phyloP scores from a whole-genome alignment of 371 early-diverging fungal genomes.

The Sporodiniella umbellata region DNA sequence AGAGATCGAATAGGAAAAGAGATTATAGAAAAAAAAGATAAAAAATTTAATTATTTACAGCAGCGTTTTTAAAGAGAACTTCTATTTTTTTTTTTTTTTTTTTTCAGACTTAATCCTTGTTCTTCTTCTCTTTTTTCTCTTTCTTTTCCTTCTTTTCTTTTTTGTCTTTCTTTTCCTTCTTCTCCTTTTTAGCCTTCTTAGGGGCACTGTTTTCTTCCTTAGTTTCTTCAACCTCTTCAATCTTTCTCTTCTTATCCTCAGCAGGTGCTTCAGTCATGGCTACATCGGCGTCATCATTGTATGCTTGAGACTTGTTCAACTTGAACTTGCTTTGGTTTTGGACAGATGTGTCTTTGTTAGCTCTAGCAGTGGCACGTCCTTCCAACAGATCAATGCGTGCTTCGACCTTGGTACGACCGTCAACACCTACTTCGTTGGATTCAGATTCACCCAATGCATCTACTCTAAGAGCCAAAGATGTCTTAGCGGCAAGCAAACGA shows the following conservation, averaged over 20 bases:
- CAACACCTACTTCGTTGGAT: slow-evolving; percentile 79
- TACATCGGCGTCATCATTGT: slow-evolving; percentile 34
- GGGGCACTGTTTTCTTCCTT: slow-evolving; percentile 34
- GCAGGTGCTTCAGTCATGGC: slow-evolving; percentile 30
- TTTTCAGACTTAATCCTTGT: slow-evolving; percentile 13
- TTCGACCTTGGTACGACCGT: slow-evolving; percentile 84
- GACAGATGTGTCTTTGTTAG: slow-evolving; percentile 52
- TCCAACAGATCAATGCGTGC: slow-evolving; percentile 85
- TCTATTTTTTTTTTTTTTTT: no score
- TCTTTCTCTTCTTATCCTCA: slow-evolving; percentile 37
- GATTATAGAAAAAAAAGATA: not conserved
- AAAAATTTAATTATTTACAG: slow-evolving; percentile 1
- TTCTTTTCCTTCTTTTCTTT: slow-evolving; percentile 57
- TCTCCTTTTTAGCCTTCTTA: slow-evolving; percentile 39
- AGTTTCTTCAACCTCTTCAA: slow-evolving; percentile 45
- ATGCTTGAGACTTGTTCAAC: slow-evolving; percentile 42
- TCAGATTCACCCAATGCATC: slow-evolving; percentile 93
- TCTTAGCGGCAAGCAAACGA: slow-evolving; percentile 90
- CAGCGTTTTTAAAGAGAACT: not conserved
- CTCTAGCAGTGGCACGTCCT: slow-evolving; percentile 48
- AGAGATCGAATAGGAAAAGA: not conserved
- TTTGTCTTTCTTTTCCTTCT: slow-evolving; percentile 52
- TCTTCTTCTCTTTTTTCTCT: slow-evolving; percentile 43
- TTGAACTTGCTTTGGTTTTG: slow-evolving; percentile 76
- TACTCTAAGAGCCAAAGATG: slow-evolving; percentile 88